Evolutionary conservation across 345 rosid genomes (phyloP), one percentile per base, ranked within the genome.

Genomic region (Gossypioides kirkii): DNA sequence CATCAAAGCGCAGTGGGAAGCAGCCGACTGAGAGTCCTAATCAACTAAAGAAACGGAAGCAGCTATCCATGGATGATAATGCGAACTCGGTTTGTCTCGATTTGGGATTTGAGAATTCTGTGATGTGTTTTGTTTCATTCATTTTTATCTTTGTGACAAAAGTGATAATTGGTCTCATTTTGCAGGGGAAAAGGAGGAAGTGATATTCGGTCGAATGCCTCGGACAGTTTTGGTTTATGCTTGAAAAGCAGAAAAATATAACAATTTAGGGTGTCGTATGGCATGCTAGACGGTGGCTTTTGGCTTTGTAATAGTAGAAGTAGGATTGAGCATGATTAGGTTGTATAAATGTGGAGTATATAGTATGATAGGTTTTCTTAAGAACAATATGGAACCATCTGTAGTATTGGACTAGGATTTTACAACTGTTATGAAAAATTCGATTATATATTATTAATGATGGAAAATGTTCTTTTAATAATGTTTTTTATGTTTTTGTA

Each of bases 31-130:
- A 89, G 73, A 88, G 88, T 83, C 94, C 91, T 25, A 58, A 76
- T 55, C 81, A 85, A 45, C 53, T 78, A 8, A 92, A 87, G 91
- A 95, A 95, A 77, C 85, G 97, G 61, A 89, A 88, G 83, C 98
- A 95, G 80, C 79, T 84, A 36, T 81, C 98, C 5, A 92, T 89
- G 93, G 98, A 90, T 79, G 98, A 94, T 73, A 88, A 85, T 49
- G 25, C 26, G 62, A 84, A 79, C 82, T 80, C 94, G 43, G 88
- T 89, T 86, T 32, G 83, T 75, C 59, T 74, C 65, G 12, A 7
- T 65, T 47, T 14, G 1, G 2, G 10, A 50, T 28, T 14, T 55
- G 10, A 13, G 11, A 8, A 54, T 38, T 26, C 14, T 22, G 20
- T 1, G 38, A 2, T 12, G 47, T 45, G 10, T 55, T 11, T 11